These are phyloP conservation scores for Pezicula rhizophila DNA, from an alignment of 2,329 filamentous ascomycete genomes.

Conservation along the genomic window DNA sequence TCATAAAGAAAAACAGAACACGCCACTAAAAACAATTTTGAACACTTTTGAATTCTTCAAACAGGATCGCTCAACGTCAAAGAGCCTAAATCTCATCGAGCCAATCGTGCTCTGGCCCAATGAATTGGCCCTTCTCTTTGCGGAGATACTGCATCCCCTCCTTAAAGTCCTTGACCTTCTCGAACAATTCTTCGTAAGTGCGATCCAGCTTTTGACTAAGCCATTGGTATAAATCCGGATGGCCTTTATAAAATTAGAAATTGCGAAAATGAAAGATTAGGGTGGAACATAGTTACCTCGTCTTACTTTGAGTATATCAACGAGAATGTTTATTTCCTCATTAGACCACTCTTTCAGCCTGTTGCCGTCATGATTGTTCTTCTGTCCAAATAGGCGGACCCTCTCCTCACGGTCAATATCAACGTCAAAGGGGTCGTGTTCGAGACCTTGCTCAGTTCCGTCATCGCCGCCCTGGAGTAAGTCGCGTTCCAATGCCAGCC, in stretches of 20 bases:
- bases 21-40: no score
- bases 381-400: not conserved
- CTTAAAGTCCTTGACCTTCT: conserved; percentile 20
- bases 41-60: no score
- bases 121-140: conserved; percentile 11
- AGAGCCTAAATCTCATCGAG: conserved; percentile 10
- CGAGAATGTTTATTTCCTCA: not conserved
- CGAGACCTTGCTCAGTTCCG: not conserved
- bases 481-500: not conserved
- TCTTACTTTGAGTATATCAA: not conserved
- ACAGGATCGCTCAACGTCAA: no score
- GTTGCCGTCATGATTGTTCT: not conserved
- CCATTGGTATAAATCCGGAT: conserved; percentile 13
- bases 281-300: not conserved
- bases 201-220: conserved; percentile 12
- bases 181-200: conserved; percentile 23
- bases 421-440: not conserved
- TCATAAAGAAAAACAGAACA: no score
- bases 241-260: conserved; percentile 8
- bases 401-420: not conserved
- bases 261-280: no score
- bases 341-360: not conserved
- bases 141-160: conserved; percentile 11
- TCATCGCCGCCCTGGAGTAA: not conserved
- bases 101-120: conserved; percentile 12